Evolutionary conservation across 2,329 filamentous ascomycete species (phyloP), one percentile per base, ranked within the genome.

Genomic region (Penicillium sp.): DNA sequence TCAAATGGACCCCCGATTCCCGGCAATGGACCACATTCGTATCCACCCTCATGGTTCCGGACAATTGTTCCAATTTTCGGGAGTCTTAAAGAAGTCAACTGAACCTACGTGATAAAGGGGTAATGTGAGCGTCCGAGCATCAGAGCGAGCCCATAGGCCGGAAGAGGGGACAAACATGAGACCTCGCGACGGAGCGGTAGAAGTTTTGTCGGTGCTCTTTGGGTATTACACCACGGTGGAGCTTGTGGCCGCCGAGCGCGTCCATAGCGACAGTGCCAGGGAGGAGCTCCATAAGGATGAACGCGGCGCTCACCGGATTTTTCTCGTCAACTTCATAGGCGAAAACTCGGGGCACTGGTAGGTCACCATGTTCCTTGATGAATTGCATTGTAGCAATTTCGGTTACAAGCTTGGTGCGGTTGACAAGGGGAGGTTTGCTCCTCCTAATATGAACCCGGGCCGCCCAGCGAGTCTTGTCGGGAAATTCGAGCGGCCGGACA

Each of bases 261-360:
- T n/a, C n/a, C n/a, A n/a, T n/a, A n/a, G n/a, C n/a, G n/a, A n/a
- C n/a, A n/a, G n/a, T n/a, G n/a, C n/a, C n/a, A n/a, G n/a, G 48
- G 67, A 50, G 53, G 58, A 71, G 33, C 62, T 64, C 64, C 23
- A 73, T 69, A 20, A 74, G 53, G 4, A 70, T 66, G 51, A 67
- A 72, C 3, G 69, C 63, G 6, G 62, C 63, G 4, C 67, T 62
- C 15, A 66, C 57, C 4, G 42, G 23, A 27, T 44, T 70, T n/a
- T 49, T 45, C 20, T 55, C 29, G 35, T 48, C 35, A 44, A 20
- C 20, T 43, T 55, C 31, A 45, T 54, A 54, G 2, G 31, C 51
- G 41, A 49, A 49, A 41, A 37, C 18, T 20, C 43, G 31, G 29
- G 45, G 40, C 18, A 49, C 26, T 37, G 45, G 45, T 44, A 54